phyloP scores from a whole-genome alignment of 2,329 filamentous ascomycete species.

The Thelonectria blattea region DNA sequence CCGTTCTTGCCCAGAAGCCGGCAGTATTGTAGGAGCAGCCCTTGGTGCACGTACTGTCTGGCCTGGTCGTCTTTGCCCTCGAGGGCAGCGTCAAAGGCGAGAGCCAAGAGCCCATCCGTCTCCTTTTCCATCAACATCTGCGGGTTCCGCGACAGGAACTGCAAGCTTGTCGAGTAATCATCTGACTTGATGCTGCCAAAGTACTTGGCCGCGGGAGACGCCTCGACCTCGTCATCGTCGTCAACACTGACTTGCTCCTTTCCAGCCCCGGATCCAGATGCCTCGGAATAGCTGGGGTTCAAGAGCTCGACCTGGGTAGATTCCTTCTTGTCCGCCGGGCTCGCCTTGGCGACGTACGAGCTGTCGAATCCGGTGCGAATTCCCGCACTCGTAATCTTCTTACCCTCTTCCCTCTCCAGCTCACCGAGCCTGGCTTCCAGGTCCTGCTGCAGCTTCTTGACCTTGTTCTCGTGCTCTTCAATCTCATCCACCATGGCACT shows the following conservation, averaged over 20 bases:
- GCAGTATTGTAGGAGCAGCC: slow-evolving; percentile 92
- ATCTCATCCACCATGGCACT: slow-evolving; percentile 81
- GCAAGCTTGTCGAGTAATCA: slow-evolving; percentile 75
- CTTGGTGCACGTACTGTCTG: slow-evolving; percentile 90
- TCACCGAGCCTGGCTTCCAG: slow-evolving; percentile 75
- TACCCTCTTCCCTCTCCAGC: slow-evolving; percentile 82
- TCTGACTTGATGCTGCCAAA: slow-evolving; percentile 80
- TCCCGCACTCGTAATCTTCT: slow-evolving; percentile 92
- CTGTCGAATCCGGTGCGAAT: slow-evolving; percentile 91
- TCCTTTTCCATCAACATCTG: slow-evolving; percentile 82
- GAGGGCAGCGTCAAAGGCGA: slow-evolving; percentile 89
- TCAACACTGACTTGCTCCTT: slow-evolving; percentile 43
- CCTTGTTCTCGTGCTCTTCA: slow-evolving; percentile 76
- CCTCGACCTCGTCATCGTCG: slow-evolving; percentile 75
- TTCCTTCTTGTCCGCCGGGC: slow-evolving; percentile 52
- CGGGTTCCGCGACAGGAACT: slow-evolving; percentile 81
- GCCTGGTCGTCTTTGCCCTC: slow-evolving; percentile 78
- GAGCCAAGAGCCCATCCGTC: slow-evolving; percentile 86
- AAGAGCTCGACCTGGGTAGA: slow-evolving; percentile 71
- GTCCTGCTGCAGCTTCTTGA: slow-evolving; percentile 78
- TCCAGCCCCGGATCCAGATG: slow-evolving; percentile 21
- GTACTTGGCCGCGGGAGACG: slow-evolving; percentile 76
- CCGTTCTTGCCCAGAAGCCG: slow-evolving; percentile 86
- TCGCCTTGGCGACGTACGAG: slow-evolving; percentile 75
- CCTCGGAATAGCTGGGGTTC: slow-evolving; percentile 64